Conservation (phyloP, 257 asterid species). For the Solanum pennellii region DNA sequence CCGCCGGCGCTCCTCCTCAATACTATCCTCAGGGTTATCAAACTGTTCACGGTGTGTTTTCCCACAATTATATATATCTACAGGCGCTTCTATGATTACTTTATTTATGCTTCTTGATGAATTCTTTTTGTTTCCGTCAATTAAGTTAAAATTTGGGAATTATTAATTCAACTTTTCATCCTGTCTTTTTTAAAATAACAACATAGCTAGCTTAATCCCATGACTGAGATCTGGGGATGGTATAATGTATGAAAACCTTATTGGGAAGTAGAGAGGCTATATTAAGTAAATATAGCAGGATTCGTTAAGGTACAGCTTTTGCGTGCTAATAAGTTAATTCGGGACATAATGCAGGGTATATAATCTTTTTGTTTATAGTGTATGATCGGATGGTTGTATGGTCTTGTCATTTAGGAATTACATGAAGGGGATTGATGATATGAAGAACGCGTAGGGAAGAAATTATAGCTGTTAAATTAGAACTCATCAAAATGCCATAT, state of each 20-base stretch:
- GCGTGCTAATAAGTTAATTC: background rate
- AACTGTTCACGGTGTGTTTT: slow-evolving; percentile 41
- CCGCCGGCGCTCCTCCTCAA: slow-evolving; percentile 28
- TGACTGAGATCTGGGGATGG: background rate
- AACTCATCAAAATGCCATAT: background rate
- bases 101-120: background rate
- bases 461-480: background rate
- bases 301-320: background rate
- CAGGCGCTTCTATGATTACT: background rate
- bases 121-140: background rate
- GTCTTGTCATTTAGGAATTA: background rate
- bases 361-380: background rate
- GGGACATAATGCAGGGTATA: background rate
- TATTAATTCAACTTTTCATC: background rate
- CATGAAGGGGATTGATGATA: background rate
- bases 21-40: slow-evolving; percentile 66
- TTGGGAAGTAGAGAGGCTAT: background rate
- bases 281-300: background rate
- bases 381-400: background rate
- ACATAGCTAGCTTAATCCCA: background rate
- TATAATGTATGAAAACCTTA: no score
- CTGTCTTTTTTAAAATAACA: background rate
- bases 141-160: background rate
- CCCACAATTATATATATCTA: background rate
- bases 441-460: background rate